Evolutionary conservation across 495 filamentous ascomycete genomes (phyloP), one percentile per base, ranked within the genome.

Genomic region (Annulohypoxylon stygium): DNA sequence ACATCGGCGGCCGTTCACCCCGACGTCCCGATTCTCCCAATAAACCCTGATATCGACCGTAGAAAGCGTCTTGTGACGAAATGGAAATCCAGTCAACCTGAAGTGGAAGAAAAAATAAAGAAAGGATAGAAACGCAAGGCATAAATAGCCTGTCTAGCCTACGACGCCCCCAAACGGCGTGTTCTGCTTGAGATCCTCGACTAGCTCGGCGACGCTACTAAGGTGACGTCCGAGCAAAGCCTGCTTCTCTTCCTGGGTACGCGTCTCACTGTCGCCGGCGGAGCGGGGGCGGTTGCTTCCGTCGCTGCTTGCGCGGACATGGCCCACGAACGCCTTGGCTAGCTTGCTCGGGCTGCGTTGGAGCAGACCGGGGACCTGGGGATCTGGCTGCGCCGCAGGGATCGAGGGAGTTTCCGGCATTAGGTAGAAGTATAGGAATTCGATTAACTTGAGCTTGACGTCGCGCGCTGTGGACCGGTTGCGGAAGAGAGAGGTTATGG

Each of bases 341-440:
- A 92, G 78, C 81, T 93, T 95, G 74, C 88, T 93, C 9, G 92
- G 92, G 76, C 89, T 93, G 67, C 90, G 84, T 77, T 92, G 91
- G 61, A 91, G 78, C 59, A 88, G 82, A 4, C 80, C 82, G 2
- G 85, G 83, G 2, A 73, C 66, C 0, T 71, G 66, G 16, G 45
- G 62, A 63, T 76, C 76, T 25, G 59, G 37, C 20, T 76, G 82
- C 39, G 83, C 81, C 62, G 77, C 79, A 55, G 86, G 77, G 75
- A 86, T 83, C 18, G 87, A 86, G 16, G 92, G 89, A 1, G 87
- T 89, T 81, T 98, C 96, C 33, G 95, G 94, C 90, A 98, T 97
- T 55, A 99, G 89, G 80, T 98, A 99, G 81, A 98, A 98, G 82
- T 98, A 97, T 4, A 99, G 83, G 79, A 99, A 98, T 77, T 99